Evolutionary conservation across 495 filamentous ascomycete species (phyloP).

Genomic region (Lasiosphaeris hirsuta): DNA sequence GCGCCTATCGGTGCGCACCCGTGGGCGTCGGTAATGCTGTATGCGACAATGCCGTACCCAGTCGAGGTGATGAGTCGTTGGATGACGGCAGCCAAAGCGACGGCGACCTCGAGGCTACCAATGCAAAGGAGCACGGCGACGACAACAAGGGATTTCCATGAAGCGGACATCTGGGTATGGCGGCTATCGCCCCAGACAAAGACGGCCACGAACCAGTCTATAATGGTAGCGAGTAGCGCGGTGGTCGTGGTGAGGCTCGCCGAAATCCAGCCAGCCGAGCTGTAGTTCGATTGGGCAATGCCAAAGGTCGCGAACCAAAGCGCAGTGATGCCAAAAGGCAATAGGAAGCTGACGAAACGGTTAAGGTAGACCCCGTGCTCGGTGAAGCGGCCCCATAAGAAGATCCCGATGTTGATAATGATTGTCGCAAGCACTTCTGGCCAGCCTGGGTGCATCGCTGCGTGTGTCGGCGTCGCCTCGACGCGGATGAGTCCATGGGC

Average conservation of each 20-base stretch:
- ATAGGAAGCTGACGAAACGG: background rate
- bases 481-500: background rate
- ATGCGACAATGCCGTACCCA: background rate
- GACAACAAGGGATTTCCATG: background rate
- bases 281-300: background rate
- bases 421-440: background rate
- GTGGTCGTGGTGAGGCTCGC: background rate
- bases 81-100: background rate
- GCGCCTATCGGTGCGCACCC: background rate
- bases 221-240: background rate
- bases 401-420: background rate
- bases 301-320: background rate
- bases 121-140: background rate
- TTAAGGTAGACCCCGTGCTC: conserved; percentile 3
- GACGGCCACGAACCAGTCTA: background rate
- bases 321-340: background rate
- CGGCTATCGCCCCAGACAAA: conserved; percentile 3
- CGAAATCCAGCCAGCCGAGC: conserved; percentile 1
- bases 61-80: background rate
- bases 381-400: conserved; percentile 1
- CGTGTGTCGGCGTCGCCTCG: background rate
- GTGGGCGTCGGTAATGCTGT: background rate
- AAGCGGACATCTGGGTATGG: background rate
- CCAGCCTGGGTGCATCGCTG: background rate
- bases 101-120: background rate